Conservation (phyloP, 495 filamentous ascomycete species). For the Penicillium paradoxum region DNA sequence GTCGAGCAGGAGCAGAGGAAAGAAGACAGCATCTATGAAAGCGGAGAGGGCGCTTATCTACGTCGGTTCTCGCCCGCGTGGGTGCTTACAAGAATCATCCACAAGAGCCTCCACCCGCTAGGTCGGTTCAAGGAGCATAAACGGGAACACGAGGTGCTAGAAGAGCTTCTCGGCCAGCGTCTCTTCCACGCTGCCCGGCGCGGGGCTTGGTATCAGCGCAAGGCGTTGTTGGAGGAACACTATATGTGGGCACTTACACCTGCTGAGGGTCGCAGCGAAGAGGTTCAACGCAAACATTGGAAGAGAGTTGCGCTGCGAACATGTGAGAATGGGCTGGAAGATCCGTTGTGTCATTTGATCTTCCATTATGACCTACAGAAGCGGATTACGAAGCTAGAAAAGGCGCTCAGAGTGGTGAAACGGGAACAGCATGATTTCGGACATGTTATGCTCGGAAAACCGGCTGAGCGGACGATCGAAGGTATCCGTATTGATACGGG, state of each 20-base stretch:
- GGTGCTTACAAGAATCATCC: conserved; percentile 88
- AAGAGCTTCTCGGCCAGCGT: conserved; percentile 71
- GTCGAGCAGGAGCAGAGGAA: conserved; percentile 72
- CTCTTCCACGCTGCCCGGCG: conserved; percentile 82
- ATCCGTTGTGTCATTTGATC: conserved; percentile 81
- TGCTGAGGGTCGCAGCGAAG: conserved; percentile 46
- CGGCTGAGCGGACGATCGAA: conserved; percentile 66
- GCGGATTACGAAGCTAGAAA: conserved; percentile 84
- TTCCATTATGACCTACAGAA: conserved; percentile 95
- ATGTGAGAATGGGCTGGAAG: conserved; percentile 82
- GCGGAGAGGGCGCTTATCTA: conserved; percentile 83
- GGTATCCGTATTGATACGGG: conserved; percentile 70
- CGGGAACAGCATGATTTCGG: conserved; percentile 90
- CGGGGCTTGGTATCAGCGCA: conserved; percentile 94
- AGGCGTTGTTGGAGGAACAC: conserved; percentile 89
- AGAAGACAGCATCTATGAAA: conserved; percentile 75
- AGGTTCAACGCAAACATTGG: conserved; percentile 78
- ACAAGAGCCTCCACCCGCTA: conserved; percentile 78
- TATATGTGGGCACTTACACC: conserved; percentile 71
- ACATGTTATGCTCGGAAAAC: conserved; percentile 69
- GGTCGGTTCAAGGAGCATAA: conserved; percentile 76
- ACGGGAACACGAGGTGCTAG: conserved; percentile 69
- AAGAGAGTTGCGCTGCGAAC: conserved; percentile 71
- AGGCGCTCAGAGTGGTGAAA: conserved; percentile 72
- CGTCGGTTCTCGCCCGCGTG: conserved; percentile 89